Conservation (phyloP, 257 asterid genomes). For the Solanum clarkiae region DNA sequence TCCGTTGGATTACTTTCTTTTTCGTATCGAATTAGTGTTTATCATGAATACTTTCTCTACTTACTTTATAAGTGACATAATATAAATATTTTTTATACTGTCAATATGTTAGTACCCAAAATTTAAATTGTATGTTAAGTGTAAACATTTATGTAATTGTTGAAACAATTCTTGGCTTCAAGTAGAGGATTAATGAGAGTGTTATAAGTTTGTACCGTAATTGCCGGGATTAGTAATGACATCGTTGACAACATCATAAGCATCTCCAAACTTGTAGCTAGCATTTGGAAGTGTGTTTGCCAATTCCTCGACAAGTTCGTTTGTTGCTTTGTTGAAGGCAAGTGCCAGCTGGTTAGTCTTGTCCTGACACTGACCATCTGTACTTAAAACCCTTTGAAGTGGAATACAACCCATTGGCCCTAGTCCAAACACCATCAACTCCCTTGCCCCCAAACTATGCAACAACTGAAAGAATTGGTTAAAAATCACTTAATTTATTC, state of each 20-base stretch:
- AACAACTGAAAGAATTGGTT: conserved; percentile 19
- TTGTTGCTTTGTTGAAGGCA: conserved; percentile 40
- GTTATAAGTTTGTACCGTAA: conserved; percentile 24
- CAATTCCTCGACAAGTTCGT: conserved; percentile 28
- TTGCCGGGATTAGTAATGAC: conserved; percentile 47
- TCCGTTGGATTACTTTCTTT: too few relatives aligned
- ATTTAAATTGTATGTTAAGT: background rate
- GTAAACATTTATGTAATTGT: background rate
- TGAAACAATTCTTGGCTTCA: background rate
- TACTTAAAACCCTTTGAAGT: conserved; percentile 66
- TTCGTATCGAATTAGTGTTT: background rate
- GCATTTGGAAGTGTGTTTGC: conserved; percentile 53
- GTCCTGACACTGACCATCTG: conserved; percentile 59
- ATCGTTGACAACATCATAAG: conserved; percentile 74
- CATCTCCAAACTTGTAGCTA: conserved; percentile 62
- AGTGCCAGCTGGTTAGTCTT: conserved; percentile 61
- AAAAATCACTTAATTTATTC: background rate
- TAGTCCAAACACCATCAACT: conserved; percentile 70
- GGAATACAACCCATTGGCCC: conserved; percentile 99
- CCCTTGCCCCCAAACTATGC: conserved; percentile 62
- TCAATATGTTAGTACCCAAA: background rate
- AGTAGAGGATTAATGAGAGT: background rate
- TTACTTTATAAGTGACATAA: background rate
- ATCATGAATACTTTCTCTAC: background rate
- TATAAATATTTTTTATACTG: background rate